phyloP scores from a whole-genome alignment of 2,329 filamentous ascomycete species.

The Colletotrichum melonis region DNA sequence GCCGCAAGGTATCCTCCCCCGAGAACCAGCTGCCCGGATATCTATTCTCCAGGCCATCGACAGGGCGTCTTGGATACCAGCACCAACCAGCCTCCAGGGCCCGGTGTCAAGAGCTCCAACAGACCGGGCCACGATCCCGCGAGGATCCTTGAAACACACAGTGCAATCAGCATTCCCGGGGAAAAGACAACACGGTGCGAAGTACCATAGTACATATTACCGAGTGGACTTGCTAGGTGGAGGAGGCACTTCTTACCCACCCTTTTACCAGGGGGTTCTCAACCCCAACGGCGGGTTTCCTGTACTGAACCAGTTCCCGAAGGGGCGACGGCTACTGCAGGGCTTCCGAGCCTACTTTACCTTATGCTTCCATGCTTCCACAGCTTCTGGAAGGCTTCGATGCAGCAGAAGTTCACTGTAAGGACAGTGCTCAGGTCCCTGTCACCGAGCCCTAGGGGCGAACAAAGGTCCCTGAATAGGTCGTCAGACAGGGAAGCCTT shows the following conservation, averaged over 20 bases:
- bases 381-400: conserved; percentile 34
- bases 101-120: not conserved
- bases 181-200: conserved; percentile 10
- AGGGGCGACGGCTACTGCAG: conserved; percentile 15
- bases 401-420: conserved; percentile 19
- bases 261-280: not conserved
- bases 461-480: conserved; percentile 28
- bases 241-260: not conserved
- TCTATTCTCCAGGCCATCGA: conserved; percentile 7
- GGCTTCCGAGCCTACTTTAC: not conserved
- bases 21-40: conserved; percentile 23
- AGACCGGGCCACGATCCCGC: conserved; percentile 11
- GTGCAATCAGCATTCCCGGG: not conserved
- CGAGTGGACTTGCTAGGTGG: not conserved
- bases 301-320: conserved; percentile 4
- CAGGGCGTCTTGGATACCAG: conserved; percentile 2
- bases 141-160: conserved; percentile 10
- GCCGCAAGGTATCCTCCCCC: not conserved
- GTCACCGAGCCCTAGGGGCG: conserved; percentile 13
- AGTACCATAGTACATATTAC: not conserved
- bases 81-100: conserved; percentile 1
- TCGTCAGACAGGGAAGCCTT: conserved; percentile 13
- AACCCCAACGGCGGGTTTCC: conserved; percentile 5
- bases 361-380: conserved; percentile 20
- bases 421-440: conserved; percentile 21